These are phyloP conservation scores for Phalaenopsis equestris DNA, from an alignment of 106 monocot genomes.

Conservation along the genomic window DNA sequence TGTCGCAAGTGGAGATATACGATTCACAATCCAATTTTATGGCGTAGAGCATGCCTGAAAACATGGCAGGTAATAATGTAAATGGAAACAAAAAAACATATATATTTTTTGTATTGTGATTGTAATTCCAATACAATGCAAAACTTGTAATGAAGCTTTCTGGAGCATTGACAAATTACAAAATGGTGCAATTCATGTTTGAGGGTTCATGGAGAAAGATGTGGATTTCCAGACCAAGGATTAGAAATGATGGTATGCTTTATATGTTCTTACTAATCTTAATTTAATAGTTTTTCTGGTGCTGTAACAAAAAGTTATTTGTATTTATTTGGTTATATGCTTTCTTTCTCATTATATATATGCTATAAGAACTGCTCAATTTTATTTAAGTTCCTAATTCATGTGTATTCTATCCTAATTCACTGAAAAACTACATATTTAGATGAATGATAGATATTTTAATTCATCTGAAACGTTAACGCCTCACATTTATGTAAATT, in stretches of 20 bases:
- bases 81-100: background rate
- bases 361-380: background rate
- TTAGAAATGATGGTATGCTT: conserved; percentile 77
- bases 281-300: background rate
- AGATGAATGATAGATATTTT: background rate
- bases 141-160: conserved; percentile 35
- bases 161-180: conserved; percentile 63
- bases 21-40: conserved; percentile 72
- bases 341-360: background rate
- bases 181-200: conserved; percentile 49
- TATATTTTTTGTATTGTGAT: conserved; percentile 4
- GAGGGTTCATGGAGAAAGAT: conserved; percentile 96
- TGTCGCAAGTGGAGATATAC: conserved; percentile 95
- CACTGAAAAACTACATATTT: background rate
- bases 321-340: background rate
- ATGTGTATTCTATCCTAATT: background rate
- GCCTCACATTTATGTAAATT: background rate
- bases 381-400: background rate
- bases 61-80: conserved; percentile 78
- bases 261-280: background rate
- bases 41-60: conserved; percentile 84
- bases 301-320: background rate
- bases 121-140: conserved; percentile 1
- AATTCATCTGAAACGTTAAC: background rate
- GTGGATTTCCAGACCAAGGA: conserved; percentile 81